These are phyloP conservation scores for Trichoderma arundinaceum DNA, from an alignment of 2,329 filamentous ascomycete species.

Conservation along the genomic window DNA sequence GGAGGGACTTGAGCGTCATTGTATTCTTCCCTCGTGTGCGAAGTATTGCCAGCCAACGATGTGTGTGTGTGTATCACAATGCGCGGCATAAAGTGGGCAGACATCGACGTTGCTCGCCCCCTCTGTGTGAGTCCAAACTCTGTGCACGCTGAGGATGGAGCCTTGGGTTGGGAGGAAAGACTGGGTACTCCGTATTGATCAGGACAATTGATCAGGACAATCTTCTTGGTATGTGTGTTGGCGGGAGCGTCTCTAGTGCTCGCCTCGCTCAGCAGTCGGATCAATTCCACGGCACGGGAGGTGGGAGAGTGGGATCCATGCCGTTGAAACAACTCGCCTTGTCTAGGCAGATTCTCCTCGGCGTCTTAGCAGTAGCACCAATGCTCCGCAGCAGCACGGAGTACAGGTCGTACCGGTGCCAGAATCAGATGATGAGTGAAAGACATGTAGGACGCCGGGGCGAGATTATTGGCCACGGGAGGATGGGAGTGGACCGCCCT, in stretches of 20 bases:
- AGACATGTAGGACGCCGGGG: constrained; percentile 12
- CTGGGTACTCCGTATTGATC: neutral
- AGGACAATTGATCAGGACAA: no score
- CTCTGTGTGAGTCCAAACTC: neutral
- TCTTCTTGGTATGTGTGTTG: no score
- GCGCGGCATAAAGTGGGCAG: constrained; percentile 11
- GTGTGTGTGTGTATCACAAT: constrained; percentile 10
- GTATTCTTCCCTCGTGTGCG: neutral
- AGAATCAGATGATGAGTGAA: neutral
- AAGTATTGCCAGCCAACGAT: neutral
- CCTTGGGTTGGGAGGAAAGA: neutral
- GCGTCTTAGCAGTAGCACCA: neutral
- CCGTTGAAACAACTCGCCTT: neutral
- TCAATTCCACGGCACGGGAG: constrained; percentile 6
- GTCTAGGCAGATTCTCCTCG: neutral
- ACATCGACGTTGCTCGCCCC: neutral
- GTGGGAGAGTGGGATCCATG: neutral
- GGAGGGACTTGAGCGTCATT: neutral
- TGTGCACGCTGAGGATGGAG: neutral
- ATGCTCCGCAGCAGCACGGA: neutral
- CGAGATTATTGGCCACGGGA: constrained; percentile 1
- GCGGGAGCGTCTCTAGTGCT: constrained; percentile 5
- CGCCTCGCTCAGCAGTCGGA: constrained; percentile 11
- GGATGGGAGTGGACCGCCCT: neutral
- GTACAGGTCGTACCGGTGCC: no score